Base-by-base conservation (phyloP, 768 basidiomycete species). In the Multifurca ochricompacta region DNA sequence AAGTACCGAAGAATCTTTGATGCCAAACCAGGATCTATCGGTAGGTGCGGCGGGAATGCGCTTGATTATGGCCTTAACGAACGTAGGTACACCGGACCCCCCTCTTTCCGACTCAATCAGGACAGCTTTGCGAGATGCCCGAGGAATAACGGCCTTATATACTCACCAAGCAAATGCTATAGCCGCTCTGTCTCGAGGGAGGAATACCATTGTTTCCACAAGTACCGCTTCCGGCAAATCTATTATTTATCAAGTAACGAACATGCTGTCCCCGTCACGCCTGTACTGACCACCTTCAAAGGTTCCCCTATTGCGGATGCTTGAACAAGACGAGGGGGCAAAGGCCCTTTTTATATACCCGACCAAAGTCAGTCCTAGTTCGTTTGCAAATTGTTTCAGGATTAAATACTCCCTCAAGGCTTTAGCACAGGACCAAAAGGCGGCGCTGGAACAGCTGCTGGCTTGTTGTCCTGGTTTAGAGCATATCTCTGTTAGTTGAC, bases 161-260 rank as follows among this genome's bases (percentile, higher is more conserved):
- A 64, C 67, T 51, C 81, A 83, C 52, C 91, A 94, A 69, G 79
- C 80, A 10, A 71, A 73, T 23, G 87, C 91, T 2, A 83, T 94
- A 57, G 76, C 80, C 58, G 76, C 81, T 0, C 71, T 91, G 9
- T 68, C 71, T 13, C 62, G 65, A 47, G 78, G 78, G 6, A 77
- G 77, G 51, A 74, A 91, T 66, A 89, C 92, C 23, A 87, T 94
- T 32, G 87, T 93, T 27, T 92, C 90, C 4, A 94, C 91, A 0
- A 85, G 84, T 59, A 95, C 92, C 7, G 91, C 91, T 6, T 91
- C 89, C 4, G 90, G 90, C 3, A 92, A 91, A 70, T 91, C 87
- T 68, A 71, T 91, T 13, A 89, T 91, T 39, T 92, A 91, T 66
- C 89, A 91, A 72, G 88, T 83, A 53, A 30, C 3, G 62, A 48